phyloP scores from a whole-genome alignment of 2,329 filamentous ascomycete genomes.

The Alternaria sp. region DNA sequence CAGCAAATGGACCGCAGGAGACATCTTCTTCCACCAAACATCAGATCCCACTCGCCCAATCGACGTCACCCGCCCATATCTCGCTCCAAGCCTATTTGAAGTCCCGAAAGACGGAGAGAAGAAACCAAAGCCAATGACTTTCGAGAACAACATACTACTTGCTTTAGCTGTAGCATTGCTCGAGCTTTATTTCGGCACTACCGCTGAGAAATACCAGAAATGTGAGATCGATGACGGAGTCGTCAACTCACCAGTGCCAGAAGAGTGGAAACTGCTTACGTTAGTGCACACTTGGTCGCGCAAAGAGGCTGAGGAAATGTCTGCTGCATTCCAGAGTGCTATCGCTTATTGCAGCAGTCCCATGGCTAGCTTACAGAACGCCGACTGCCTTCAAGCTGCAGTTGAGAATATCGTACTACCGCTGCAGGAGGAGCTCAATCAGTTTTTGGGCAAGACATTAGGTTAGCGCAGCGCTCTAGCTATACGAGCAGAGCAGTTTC shows the following conservation, averaged over 20 bases:
- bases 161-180: conserved; percentile 44
- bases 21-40: conserved; percentile 42
- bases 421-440: conserved; percentile 45
- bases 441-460: conserved; percentile 42
- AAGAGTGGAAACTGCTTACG: conserved; percentile 35
- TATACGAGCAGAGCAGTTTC: not conserved
- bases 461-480: conserved; percentile 3
- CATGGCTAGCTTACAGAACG: conserved; percentile 40
- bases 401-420: conserved; percentile 47
- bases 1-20: conserved; percentile 41
- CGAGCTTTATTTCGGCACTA: conserved; percentile 46
- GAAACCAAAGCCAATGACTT: conserved; percentile 16
- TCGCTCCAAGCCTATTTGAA: conserved; percentile 24
- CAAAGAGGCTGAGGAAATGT: conserved; percentile 43
- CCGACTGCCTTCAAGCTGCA: conserved; percentile 45
- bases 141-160: conserved; percentile 45
- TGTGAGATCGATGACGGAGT: conserved; percentile 23
- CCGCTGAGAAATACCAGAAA: conserved; percentile 39
- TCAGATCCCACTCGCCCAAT: conserved; percentile 22
- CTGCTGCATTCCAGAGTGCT: conserved; percentile 43
- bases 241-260: conserved; percentile 12
- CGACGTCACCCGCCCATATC: conserved; percentile 43
- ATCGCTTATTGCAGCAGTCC: conserved; percentile 45
- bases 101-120: conserved; percentile 7
- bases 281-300: conserved; percentile 46